Evolutionary conservation across 2,329 filamentous ascomycete genomes (phyloP).

Genomic region (Talaromyces islandicus): DNA sequence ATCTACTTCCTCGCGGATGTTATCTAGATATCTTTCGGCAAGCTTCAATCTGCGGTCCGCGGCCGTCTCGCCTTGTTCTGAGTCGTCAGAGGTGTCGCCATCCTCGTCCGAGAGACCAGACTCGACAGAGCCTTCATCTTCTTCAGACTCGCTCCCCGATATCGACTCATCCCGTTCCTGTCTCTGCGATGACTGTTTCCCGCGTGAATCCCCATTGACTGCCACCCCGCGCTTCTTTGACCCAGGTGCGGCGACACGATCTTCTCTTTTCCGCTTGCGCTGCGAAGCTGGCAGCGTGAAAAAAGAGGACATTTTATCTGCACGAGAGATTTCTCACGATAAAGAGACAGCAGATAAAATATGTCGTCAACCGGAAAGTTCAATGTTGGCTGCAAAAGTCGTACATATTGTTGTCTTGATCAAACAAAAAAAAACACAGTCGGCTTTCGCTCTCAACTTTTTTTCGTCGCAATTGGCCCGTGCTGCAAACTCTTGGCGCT

Average conservation of each 20-base stretch:
- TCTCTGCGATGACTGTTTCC: constrained; percentile 36
- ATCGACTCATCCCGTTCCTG: constrained; percentile 68
- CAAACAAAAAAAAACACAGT: not conserved
- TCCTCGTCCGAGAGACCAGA: constrained; percentile 42
- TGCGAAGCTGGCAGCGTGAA: constrained; percentile 84
- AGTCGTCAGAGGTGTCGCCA: constrained; percentile 55
- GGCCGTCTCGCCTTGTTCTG: constrained; percentile 73
- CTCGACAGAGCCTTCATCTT: constrained; percentile 51
- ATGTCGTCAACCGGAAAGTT: not conserved
- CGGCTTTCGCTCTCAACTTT: constrained; percentile 21
- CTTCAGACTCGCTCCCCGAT: constrained; percentile 66
- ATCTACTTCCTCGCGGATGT: constrained; percentile 76
- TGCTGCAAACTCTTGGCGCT: constrained; percentile 18
- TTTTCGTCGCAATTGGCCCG: constrained; percentile 28
- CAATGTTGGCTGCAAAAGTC: not conserved
- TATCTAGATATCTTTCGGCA: constrained; percentile 88
- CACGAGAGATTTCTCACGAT: not conserved
- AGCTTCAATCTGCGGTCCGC: constrained; percentile 80
- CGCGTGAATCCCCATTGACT: constrained; percentile 22
- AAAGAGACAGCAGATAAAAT: not conserved
- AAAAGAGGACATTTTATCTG: constrained; percentile 74
- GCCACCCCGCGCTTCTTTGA: constrained; percentile 42
- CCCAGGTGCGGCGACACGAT: constrained; percentile 35
- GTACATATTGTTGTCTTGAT: constrained; percentile 7
- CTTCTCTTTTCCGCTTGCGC: constrained; percentile 79